Conservation (phyloP, 495 filamentous ascomycete genomes). For the Rusavskia elegans region DNA sequence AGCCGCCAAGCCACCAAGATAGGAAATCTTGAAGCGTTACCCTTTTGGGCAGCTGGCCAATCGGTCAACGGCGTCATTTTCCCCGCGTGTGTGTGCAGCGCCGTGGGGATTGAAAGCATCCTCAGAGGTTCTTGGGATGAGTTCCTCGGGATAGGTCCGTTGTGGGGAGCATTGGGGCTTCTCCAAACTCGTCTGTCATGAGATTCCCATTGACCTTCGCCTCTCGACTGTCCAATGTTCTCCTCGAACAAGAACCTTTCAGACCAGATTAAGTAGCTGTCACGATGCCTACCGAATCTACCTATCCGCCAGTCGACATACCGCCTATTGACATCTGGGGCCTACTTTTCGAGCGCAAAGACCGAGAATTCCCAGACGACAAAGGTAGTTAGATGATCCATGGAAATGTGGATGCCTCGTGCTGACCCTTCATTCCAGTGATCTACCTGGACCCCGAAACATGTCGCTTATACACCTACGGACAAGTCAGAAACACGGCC, state of each 20-base stretch:
- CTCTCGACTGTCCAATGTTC: background rate
- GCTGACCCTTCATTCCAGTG: conserved; percentile 28
- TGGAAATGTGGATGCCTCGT: conserved; percentile 6
- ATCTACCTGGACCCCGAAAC: conserved; percentile 69
- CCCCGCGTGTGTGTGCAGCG: too few species aligned
- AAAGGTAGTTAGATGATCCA: conserved; percentile 29
- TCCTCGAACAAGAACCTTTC: background rate
- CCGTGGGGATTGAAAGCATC: too few species aligned
- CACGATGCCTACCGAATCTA: conserved; percentile 14
- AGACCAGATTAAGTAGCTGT: background rate
- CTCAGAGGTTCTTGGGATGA: background rate
- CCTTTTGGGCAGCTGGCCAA: too few species aligned
- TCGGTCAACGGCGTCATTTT: too few species aligned
- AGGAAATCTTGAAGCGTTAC: too few species aligned
- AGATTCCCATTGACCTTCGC: background rate
- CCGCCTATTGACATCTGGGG: conserved; percentile 53
- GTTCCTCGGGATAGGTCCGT: background rate
- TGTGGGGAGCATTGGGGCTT: too few species aligned
- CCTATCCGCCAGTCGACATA: conserved; percentile 40
- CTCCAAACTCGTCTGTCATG: too few species aligned
- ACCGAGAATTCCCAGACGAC: conserved; percentile 47
- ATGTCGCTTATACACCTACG: conserved; percentile 56
- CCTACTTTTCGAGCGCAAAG: conserved; percentile 65
- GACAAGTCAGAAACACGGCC: conserved; percentile 45
- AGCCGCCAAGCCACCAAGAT: too few species aligned